phyloP scores from a whole-genome alignment of 1,139 yeast species.

The Hemisphaericaspora lyxosophila region DNA sequence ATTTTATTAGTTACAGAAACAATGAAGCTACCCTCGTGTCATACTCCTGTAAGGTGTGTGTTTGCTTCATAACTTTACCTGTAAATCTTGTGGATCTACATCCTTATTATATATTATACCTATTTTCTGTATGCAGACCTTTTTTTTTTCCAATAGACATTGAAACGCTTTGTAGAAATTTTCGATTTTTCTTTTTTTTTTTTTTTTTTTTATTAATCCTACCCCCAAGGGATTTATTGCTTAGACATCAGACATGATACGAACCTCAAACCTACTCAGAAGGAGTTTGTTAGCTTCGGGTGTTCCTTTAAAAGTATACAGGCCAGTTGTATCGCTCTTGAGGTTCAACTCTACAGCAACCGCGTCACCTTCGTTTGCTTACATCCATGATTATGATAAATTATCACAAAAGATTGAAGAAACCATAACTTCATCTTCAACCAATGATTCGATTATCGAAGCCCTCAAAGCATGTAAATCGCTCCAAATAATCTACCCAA shows the following conservation, averaged over 20 bases:
- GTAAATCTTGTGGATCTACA: too few relatives aligned
- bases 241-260: not conserved
- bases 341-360: slow-evolving; percentile 7
- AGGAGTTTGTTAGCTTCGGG: not conserved
- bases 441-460: slow-evolving; percentile 6
- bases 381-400: slow-evolving; percentile 15
- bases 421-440: slow-evolving; percentile 9
- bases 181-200: not conserved
- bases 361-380: slow-evolving; percentile 11
- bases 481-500: slow-evolving; percentile 17
- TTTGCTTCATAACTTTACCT: too few relatives aligned
- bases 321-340: slow-evolving; percentile 1
- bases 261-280: not conserved
- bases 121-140: not conserved
- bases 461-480: slow-evolving; percentile 26
- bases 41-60: too few relatives aligned
- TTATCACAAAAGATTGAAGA: slow-evolving; percentile 9
- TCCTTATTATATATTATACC: not conserved
- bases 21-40: too few relatives aligned
- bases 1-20: too few relatives aligned
- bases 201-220: too few relatives aligned
- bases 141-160: not conserved
- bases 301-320: not conserved
- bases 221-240: too few relatives aligned
- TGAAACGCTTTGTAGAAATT: not conserved